Evolutionary conservation across 176 grass and related monocot species (phyloP).

Genomic region (Alopecurus myosuroides): DNA sequence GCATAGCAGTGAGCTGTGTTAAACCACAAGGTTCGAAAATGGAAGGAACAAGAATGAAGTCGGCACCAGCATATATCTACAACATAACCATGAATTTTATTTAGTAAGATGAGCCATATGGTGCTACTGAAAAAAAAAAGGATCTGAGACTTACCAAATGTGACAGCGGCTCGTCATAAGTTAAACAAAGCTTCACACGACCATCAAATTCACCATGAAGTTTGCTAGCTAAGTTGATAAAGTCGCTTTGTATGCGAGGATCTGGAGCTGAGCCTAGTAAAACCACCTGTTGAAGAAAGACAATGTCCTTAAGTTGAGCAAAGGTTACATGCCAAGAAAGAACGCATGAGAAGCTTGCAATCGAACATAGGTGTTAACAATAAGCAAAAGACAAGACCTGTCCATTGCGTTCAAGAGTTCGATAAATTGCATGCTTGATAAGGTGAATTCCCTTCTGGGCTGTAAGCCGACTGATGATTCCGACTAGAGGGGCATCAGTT

Average conservation of each 20-base stretch:
- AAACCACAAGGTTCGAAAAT: constrained; percentile 93
- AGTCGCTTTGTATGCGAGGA: constrained; percentile 81
- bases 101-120: not conserved
- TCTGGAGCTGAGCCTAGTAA: constrained; percentile 93
- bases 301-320: not conserved
- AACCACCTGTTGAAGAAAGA: constrained; percentile 58
- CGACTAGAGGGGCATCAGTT: constrained; percentile 71
- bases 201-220: constrained; percentile 70
- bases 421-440: constrained; percentile 79
- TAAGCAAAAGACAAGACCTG: constrained; percentile 50
- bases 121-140: not conserved
- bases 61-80: constrained; percentile 96
- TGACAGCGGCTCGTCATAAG: constrained; percentile 87
- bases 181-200: constrained; percentile 70
- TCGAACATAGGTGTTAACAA: not conserved
- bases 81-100: constrained; percentile 7
- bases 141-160: constrained; percentile 60
- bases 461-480: constrained; percentile 85
- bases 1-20: constrained; percentile 94
- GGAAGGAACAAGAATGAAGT: constrained; percentile 97
- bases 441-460: constrained; percentile 99
- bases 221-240: constrained; percentile 57
- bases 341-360: not conserved
- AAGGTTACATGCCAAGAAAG: constrained; percentile 3
- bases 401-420: constrained; percentile 68